Percentiles rank a stretch among this genome's conserved stretches.
These are phyloP conservation scores for Populus hybrid DNA, from an alignment of 441 rosid species.

Conservation along the genomic window DNA sequence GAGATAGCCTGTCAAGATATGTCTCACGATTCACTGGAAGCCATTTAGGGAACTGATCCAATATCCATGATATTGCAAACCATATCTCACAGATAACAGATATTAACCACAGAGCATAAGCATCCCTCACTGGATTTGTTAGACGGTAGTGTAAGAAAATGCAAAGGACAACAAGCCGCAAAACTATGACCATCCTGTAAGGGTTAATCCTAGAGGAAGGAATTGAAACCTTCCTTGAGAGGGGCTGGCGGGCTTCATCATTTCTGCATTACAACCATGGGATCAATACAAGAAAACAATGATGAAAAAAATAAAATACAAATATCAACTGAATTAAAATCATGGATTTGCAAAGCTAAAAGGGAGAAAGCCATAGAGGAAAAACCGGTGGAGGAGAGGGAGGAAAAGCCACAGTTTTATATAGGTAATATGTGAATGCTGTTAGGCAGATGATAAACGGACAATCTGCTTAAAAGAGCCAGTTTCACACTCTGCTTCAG, in stretches of 20 bases:
- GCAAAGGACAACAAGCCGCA: constrained; percentile 39
- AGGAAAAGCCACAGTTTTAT: background rate
- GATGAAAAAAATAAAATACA: background rate
- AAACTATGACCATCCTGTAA: constrained; percentile 42
- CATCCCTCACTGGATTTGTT: constrained; percentile 38
- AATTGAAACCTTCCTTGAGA: constrained; percentile 40
- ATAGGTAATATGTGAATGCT: background rate
- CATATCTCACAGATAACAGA: constrained; percentile 46
- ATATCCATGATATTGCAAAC: constrained; percentile 45
- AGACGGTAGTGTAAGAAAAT: constrained; percentile 42
- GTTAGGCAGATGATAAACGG: background rate
- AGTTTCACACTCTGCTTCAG: background rate
- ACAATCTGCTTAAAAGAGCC: background rate
- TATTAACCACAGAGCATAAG: constrained; percentile 36
- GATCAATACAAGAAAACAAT: background rate
- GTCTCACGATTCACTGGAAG: constrained; percentile 46
- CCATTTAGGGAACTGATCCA: constrained; percentile 51
- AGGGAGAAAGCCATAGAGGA: background rate
- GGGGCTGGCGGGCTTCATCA: constrained; percentile 45
- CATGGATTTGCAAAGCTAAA: background rate
- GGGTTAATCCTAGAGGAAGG: constrained; percentile 44
- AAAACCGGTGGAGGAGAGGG: background rate
- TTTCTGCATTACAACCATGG: constrained; percentile 24
- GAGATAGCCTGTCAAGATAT: constrained; percentile 40
- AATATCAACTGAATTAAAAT: background rate